These are phyloP conservation scores for Scedosporium minutisporum DNA, from an alignment of 2,329 filamentous ascomycete genomes.

Conservation along the genomic window DNA sequence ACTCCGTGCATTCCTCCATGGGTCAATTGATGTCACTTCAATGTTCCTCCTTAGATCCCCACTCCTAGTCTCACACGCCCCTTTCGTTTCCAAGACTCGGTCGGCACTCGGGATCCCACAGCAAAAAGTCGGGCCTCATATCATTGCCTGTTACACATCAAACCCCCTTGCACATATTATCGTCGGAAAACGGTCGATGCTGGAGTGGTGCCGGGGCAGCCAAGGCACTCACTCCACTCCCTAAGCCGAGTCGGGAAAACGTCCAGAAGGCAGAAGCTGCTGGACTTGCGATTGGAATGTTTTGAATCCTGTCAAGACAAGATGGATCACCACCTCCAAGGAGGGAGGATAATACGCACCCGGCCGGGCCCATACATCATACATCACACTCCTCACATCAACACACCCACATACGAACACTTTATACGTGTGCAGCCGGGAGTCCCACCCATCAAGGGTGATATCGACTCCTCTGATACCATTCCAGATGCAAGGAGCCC, in stretches of 20 bases:
- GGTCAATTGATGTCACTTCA: not conserved
- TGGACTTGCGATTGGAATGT: too few relatives aligned
- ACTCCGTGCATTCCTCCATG: not conserved
- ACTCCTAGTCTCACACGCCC: not conserved
- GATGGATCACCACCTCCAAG: not conserved
- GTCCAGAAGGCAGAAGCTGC: too few relatives aligned
- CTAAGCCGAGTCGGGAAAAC: not conserved
- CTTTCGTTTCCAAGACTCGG: slow-evolving; percentile 3
- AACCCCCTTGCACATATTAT: not conserved
- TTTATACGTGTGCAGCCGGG: not conserved
- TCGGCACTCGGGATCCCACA: slow-evolving; percentile 1
- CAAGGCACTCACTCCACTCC: not conserved
- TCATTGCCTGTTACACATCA: slow-evolving; percentile 5
- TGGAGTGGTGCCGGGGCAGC: not conserved
- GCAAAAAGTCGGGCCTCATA: slow-evolving; percentile 1
- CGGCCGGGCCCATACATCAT: not conserved
- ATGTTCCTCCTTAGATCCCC: not conserved
- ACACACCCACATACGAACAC: not conserved
- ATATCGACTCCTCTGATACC: not conserved
- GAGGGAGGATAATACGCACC: not conserved
- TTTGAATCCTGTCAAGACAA: not conserved
- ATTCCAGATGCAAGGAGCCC: slow-evolving; percentile 3
- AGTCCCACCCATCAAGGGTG: not conserved
- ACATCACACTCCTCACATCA: not conserved
- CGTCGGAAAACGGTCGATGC: not conserved